Evolutionary conservation across 257 asterid species (phyloP).

Genomic region (Solanum dulcamara): DNA sequence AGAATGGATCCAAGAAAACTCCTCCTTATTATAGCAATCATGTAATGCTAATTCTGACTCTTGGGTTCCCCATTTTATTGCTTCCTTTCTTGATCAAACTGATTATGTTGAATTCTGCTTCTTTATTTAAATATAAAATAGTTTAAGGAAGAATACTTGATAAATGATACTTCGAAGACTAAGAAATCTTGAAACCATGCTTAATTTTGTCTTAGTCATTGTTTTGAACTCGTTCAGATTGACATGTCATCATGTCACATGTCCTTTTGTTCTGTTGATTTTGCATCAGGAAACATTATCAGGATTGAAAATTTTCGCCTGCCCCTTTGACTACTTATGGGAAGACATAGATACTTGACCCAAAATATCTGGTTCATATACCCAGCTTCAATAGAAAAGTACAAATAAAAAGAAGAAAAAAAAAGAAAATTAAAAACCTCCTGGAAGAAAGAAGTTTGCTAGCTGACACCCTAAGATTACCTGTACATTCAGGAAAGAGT

Average conservation of each 20-base stretch:
- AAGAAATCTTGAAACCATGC: neutral
- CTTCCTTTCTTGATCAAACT: neutral
- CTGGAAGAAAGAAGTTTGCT: neutral
- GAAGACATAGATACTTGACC: neutral
- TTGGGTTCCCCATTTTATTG: neutral
- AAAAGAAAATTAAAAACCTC: neutral
- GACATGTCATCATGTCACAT: neutral
- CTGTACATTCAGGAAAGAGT: neutral
- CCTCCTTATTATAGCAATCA: slow-evolving; percentile 71
- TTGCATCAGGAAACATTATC: neutral
- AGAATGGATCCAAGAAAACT: slow-evolving; percentile 95
- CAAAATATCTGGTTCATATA: neutral
- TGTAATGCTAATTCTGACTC: slow-evolving; percentile 28
- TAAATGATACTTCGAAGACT: neutral
- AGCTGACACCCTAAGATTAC: neutral
- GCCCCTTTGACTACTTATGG: neutral
- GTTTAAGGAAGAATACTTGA: neutral
- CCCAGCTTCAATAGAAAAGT: neutral
- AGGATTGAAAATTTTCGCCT: neutral
- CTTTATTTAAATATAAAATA: neutral
- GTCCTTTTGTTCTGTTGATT: neutral
- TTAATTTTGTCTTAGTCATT: neutral
- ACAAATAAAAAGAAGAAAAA: neutral
- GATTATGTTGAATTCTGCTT: neutral
- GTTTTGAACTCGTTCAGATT: neutral